Percentiles rank a stretch among this genome's conserved stretches.
Evolutionary conservation across 1,139 yeast species (phyloP).

Genomic region (Suhomyces chickasaworum): DNA sequence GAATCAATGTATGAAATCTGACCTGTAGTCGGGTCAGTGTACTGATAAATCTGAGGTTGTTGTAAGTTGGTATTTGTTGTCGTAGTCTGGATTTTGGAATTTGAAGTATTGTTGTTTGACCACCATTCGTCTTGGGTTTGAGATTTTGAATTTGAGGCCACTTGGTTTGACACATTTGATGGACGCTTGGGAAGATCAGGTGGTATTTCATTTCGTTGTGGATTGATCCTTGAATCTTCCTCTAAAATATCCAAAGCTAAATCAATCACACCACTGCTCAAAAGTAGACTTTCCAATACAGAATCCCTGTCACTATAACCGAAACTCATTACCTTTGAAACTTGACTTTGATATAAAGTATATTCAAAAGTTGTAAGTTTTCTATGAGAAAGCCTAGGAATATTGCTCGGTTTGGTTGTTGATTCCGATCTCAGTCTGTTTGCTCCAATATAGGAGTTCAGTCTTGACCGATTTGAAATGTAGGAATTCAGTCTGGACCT

Average conservation of each 20-base stretch:
- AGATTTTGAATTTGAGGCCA: not conserved
- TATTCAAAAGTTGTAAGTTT: constrained; percentile 46
- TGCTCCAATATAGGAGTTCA: constrained; percentile 19
- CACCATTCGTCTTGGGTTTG: constrained; percentile 30
- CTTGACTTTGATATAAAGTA: constrained; percentile 41
- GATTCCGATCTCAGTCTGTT: constrained; percentile 23
- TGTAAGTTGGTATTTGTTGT: not conserved
- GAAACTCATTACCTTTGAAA: constrained; percentile 40
- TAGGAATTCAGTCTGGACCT: constrained; percentile 25
- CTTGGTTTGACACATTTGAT: constrained; percentile 8
- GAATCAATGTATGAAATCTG: constrained; percentile 59
- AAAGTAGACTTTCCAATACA: constrained; percentile 51
- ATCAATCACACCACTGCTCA: constrained; percentile 51
- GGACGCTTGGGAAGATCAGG: constrained; percentile 52
- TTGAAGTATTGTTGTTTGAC: constrained; percentile 13
- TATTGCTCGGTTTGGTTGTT: constrained; percentile 6
- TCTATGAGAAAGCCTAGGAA: constrained; percentile 46
- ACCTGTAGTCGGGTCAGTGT: constrained; percentile 64
- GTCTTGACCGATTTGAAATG: constrained; percentile 19
- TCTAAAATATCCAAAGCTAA: constrained; percentile 51
- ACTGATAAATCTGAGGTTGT: constrained; percentile 55
- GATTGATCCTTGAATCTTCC: constrained; percentile 41
- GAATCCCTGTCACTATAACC: constrained; percentile 53
- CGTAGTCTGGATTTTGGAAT: constrained; percentile 8
- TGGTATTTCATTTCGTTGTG: constrained; percentile 33